Conservation (phyloP, 1,139 yeast species). For the Hyphopichia fennica region DNA sequence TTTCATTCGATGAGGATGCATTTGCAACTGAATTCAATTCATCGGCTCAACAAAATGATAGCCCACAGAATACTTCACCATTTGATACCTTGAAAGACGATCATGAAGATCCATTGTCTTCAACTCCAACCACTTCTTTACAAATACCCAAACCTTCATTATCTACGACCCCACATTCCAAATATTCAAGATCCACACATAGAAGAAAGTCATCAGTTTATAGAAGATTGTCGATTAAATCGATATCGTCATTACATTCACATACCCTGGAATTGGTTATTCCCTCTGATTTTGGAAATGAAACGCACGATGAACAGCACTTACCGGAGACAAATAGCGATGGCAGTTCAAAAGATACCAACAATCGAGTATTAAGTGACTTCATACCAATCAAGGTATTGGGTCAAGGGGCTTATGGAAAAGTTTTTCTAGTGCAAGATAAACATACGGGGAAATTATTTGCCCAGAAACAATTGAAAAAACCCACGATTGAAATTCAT, state of each 20-base stretch:
- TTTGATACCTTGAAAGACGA: neutral
- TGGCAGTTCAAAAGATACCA: slow-evolving; percentile 2
- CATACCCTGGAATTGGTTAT: slow-evolving; percentile 18
- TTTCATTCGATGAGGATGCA: slow-evolving; percentile 23
- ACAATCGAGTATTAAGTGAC: slow-evolving; percentile 18
- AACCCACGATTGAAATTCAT: slow-evolving; percentile 28
- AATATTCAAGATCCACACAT: slow-evolving; percentile 2
- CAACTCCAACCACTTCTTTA: neutral
- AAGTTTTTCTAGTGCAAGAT: slow-evolving; percentile 41
- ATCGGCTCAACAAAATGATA: neutral
- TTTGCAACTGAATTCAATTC: slow-evolving; percentile 5
- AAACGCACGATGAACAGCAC: slow-evolving; percentile 4
- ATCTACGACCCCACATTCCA: neutral
- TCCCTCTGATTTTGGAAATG: slow-evolving; percentile 18
- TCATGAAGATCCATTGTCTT: neutral
- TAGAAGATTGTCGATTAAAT: slow-evolving; percentile 21
- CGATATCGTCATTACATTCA: slow-evolving; percentile 15
- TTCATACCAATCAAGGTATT: slow-evolving; percentile 39
- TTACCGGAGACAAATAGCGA: neutral
- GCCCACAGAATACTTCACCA: neutral
- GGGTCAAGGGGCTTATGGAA: slow-evolving; percentile 46
- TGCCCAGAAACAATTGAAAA: slow-evolving; percentile 43
- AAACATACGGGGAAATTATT: slow-evolving; percentile 30
- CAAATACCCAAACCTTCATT: neutral
- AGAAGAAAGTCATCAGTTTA: slow-evolving; percentile 25